Evolutionary conservation across 2,329 filamentous ascomycete species (phyloP), one percentile per base, ranked within the genome.

Genomic region (Thermoascus crustaceus): DNA sequence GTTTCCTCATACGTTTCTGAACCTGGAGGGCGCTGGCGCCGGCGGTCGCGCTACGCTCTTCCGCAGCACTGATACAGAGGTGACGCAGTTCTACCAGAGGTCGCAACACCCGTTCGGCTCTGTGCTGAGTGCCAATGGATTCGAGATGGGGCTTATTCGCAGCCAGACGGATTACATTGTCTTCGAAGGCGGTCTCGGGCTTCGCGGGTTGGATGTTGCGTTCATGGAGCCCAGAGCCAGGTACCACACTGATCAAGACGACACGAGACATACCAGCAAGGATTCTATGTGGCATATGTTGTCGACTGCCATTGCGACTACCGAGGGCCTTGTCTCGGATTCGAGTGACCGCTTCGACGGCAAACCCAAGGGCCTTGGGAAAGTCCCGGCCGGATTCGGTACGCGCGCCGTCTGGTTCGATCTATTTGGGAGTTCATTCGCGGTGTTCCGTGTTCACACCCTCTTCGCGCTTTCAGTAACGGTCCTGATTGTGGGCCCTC

Each of bases 201-300:
- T 94, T 54, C 81, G 89, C 34, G 91, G 91, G 1, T 70, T 96
- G 25, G 91, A 98, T 57, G 74, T 96, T 40, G 87, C 91, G 5
- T 98, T 96, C 61, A 89, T 85, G 66, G 77, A 80, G 45, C 89
- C 89, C 1, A 75, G 91, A 34, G 75, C 86, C 13, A 72, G 85
- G 38, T 98, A 98, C 52, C 91, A 98, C 55, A 96, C 89, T 0
- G 75, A 85, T 41, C 78, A 94, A 53, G 91, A 98, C 55, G 85
- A 94, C 54, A 71, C 80, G 2, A 76, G 76, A 24, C 86, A 95
- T 59, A 82, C 87, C 2, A 71, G 60, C 37, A 54, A 58, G 39
- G 67, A 73, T 33, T 78, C 76, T 3, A 61, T 96, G 13, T 96
- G 88, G 88, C 88, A 96, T 58, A 96, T 98, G 91, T 70, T 98